Evolutionary conservation across 192 early-diverging fungal species (phyloP).

Genomic region (Geranomyces variabilis): DNA sequence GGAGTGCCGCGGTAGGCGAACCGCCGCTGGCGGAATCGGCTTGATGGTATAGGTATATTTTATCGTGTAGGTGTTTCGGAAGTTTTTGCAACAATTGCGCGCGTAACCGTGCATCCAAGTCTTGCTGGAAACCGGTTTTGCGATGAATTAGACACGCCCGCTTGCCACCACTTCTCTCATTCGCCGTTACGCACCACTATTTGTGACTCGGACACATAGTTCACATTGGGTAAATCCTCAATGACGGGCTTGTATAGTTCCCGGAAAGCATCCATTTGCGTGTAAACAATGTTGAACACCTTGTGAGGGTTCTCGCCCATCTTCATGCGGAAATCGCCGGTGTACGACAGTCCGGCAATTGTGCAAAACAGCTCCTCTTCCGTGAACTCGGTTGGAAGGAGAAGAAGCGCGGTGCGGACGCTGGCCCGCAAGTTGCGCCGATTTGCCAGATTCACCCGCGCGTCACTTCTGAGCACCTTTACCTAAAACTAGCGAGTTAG

Average conservation of each 20-base stretch:
- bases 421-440: slow-evolving; percentile 88
- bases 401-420: slow-evolving; percentile 78
- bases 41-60: slow-evolving; percentile 32
- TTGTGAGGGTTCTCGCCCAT: slow-evolving; percentile 93
- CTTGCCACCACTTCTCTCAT: neutral
- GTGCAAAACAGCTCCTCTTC: slow-evolving; percentile 76
- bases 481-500: slow-evolving; percentile 44
- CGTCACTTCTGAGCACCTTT: slow-evolving; percentile 77
- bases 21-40: slow-evolving; percentile 39
- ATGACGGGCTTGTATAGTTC: slow-evolving; percentile 50
- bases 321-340: slow-evolving; percentile 87
- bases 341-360: slow-evolving; percentile 87
- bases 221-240: slow-evolving; percentile 47
- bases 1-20: slow-evolving; percentile 46
- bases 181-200: neutral
- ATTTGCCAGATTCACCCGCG: slow-evolving; percentile 71
- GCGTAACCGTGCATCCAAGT: slow-evolving; percentile 48
- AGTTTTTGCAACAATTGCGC: slow-evolving; percentile 77
- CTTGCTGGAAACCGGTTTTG: slow-evolving; percentile 35
- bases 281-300: slow-evolving; percentile 89
- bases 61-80: slow-evolving; percentile 74
- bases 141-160: neutral
- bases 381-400: slow-evolving; percentile 81
- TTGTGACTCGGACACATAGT: slow-evolving; percentile 26
- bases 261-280: slow-evolving; percentile 68